Percentiles rank a stretch among this genome's conserved stretches.
Conservation (phyloP, 73 alveolate genomes). For the Tetrahymena thermophila region DNA sequence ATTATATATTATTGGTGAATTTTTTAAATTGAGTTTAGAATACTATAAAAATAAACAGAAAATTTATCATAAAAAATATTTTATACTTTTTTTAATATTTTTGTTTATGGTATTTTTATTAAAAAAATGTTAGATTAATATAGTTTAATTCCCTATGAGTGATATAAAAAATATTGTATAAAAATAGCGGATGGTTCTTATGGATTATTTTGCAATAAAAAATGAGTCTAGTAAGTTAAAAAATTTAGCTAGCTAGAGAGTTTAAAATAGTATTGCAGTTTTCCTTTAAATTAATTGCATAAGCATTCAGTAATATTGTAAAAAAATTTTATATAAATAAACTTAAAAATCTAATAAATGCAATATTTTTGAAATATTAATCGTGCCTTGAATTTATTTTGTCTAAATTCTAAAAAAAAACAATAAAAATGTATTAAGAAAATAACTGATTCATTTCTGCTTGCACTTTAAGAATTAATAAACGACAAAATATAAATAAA, state of each 20-base stretch:
- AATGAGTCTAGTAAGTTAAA: neutral
- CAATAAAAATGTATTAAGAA: neutral
- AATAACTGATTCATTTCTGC: neutral
- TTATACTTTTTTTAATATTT: neutral
- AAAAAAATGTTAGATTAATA: too few relatives aligned
- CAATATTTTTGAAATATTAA: neutral
- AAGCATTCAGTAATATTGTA: neutral
- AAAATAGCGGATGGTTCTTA: neutral
- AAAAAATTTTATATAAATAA: too few relatives aligned
- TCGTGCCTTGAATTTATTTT: neutral
- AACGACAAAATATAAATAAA: neutral
- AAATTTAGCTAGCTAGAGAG: neutral
- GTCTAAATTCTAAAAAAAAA: neutral
- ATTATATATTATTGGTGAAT: too few relatives aligned
- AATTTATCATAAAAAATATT: neutral
- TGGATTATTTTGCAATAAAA: neutral
- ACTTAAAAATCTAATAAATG: neutral
- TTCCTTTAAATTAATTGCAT: neutral
- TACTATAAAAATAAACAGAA: too few relatives aligned
- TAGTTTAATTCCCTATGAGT: too few relatives aligned
- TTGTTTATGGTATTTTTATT: too few relatives aligned
- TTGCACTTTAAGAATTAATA: neutral
- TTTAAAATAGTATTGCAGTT: neutral
- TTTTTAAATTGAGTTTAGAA: too few relatives aligned
- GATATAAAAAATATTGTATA: too few relatives aligned